These are phyloP conservation scores for Cordia subcordata DNA, from an alignment of 257 asterid genomes.

Conservation along the genomic window DNA sequence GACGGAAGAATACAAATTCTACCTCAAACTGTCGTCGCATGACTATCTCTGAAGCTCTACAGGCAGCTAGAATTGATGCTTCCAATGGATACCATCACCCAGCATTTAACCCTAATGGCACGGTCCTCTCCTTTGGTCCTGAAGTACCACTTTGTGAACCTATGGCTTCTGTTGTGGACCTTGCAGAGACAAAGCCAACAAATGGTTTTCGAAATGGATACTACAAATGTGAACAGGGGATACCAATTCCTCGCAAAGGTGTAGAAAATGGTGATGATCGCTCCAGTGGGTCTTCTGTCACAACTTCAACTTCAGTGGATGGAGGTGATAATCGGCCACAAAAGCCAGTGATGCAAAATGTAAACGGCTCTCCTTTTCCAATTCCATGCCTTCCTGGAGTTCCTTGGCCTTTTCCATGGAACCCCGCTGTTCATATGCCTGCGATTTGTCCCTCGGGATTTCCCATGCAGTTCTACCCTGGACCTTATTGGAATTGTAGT, in stretches of 20 bases:
- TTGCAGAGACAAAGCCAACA: conserved; percentile 20
- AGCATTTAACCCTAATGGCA: conserved; percentile 21
- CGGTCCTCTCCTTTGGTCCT: conserved; percentile 28
- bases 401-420: conserved; percentile 37
- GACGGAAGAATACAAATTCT: conserved; percentile 35
- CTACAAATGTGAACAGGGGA: conserved; percentile 12
- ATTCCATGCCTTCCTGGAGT: conserved; percentile 30
- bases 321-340: conserved; percentile 15
- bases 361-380: conserved; percentile 27
- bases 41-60: conserved; percentile 24
- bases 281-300: conserved; percentile 18
- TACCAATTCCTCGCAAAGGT: conserved; percentile 19
- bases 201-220: conserved; percentile 12
- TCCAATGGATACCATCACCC: conserved; percentile 30
- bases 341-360: conserved; percentile 14
- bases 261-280: conserved; percentile 25
- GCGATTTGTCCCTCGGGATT: neutral
- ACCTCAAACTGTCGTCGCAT: conserved; percentile 26
- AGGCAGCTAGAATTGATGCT: conserved; percentile 19
- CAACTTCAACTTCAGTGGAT: conserved; percentile 17
- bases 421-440: conserved; percentile 9
- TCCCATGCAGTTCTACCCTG: conserved; percentile 7
- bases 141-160: conserved; percentile 38
- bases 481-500: conserved; percentile 7
- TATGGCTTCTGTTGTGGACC: conserved; percentile 27